A percentile compares a stretch with the other conserved stretches of the same genome.
Evolutionary conservation across 2,329 filamentous ascomycete genomes (phyloP).

Genomic region (Pseudocercospora crystallina): DNA sequence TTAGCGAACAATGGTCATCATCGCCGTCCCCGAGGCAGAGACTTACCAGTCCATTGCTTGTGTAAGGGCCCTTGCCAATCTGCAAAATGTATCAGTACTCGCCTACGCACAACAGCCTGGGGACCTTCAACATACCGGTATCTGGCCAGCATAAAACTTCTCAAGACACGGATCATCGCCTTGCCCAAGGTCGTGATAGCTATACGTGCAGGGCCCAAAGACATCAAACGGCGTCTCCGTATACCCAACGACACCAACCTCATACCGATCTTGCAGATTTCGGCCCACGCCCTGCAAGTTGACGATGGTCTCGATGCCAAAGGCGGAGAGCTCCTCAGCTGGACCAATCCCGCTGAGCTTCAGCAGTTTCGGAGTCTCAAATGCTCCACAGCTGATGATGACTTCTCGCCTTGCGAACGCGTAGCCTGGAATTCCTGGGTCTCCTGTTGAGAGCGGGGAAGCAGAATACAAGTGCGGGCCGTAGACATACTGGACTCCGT

Average conservation of each 20-base stretch:
- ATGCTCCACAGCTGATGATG: conserved; percentile 50
- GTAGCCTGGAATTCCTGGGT: conserved; percentile 40
- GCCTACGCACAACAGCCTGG: neutral
- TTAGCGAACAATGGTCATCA: conserved; percentile 35
- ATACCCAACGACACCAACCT: conserved; percentile 46
- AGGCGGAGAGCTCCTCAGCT: conserved; percentile 49
- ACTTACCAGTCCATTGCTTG: conserved; percentile 51
- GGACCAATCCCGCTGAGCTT: conserved; percentile 65
- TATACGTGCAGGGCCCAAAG: conserved; percentile 25
- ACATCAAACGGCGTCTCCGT: conserved; percentile 7
- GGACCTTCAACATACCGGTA: conserved; percentile 20
- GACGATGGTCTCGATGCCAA: conserved; percentile 54
- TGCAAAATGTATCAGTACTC: neutral
- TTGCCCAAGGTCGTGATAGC: conserved; percentile 26
- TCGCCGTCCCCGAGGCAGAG: conserved; percentile 45
- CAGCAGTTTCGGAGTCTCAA: conserved; percentile 56
- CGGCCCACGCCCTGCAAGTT: conserved; percentile 63
- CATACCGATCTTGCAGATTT: conserved; percentile 63
- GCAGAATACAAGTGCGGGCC: conserved; percentile 39
- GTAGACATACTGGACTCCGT: conserved; percentile 42
- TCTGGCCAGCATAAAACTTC: conserved; percentile 32
- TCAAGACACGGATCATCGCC: conserved; percentile 40
- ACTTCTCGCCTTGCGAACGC: conserved; percentile 45
- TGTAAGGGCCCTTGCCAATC: conserved; percentile 41
- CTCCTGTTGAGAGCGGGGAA: conserved; percentile 33